Evolutionary conservation across 176 grass and related monocot species (phyloP), one percentile per base, ranked within the genome.

Genomic region (Triticum timopheevii): DNA sequence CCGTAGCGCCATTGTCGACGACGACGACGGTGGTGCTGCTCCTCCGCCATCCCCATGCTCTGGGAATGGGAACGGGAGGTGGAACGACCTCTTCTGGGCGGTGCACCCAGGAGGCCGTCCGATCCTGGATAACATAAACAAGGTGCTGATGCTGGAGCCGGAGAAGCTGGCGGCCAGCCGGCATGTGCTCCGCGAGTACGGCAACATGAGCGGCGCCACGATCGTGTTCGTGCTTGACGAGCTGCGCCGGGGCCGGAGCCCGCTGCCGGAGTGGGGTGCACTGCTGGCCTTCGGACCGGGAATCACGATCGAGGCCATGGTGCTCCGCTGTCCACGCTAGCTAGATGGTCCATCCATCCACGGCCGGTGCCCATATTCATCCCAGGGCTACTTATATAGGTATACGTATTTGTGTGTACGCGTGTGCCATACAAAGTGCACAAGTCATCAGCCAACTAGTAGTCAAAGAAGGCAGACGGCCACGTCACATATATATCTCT

Each of bases 201-300:
- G 86, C 10, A 94, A 89, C 80, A 81, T 89, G 86, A 82, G 82
- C 0, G 83, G 86, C 28, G 77, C 89, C 5, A 79, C 80, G 10
- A 87, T 91, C 3, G 8, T 89, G 0, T 91, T 94, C 66, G 86
- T 94, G 23, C 83, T 94, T 19, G 89, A 91, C 22, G 86, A 94
- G 86, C 79, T 89, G 31, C 72, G 83, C 1, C 65, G 70, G 66
- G 36, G 80, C 16, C 68, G 72, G 24, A 35, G 71, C 17, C 72
- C 80, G 16, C 86, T 73, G 1, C 68, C 90, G 2, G 85, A 91
- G 69, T 94, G 82, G 82, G 92, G 92, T 8, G 92, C 86, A 11
- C 80, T 94, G 45, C 34, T 94, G 25, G 92, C 74, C n/a, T 91
- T 93, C 35, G 92, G 88, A 22, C 89, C 88, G 1, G 92, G 92